Conservation (phyloP, 345 rosid genomes). For the Acer negundo region DNA sequence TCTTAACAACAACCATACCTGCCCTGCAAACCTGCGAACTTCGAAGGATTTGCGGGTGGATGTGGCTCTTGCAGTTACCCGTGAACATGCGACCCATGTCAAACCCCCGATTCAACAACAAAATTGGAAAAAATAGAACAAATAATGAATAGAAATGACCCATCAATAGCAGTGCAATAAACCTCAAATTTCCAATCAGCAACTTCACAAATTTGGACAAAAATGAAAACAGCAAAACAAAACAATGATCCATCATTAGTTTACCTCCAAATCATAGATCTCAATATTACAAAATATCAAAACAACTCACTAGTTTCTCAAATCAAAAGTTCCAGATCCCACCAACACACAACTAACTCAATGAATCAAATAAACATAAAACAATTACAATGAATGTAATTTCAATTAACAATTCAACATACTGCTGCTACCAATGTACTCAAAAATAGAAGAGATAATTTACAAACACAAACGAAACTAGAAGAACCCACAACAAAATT, state of each 20-base stretch:
- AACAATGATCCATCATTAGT: slow-evolving; percentile 7
- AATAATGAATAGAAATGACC: not conserved
- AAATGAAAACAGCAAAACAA: not conserved
- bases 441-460: too few relatives aligned
- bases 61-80: too few relatives aligned
- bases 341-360: too few relatives aligned
- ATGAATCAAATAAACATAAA: too few relatives aligned
- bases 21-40: too few relatives aligned
- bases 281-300: not conserved
- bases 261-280: slow-evolving; percentile 11
- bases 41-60: too few relatives aligned
- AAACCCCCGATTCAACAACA: not conserved
- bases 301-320: not conserved
- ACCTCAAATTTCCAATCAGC: not conserved
- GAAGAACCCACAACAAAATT: too few relatives aligned
- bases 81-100: too few relatives aligned
- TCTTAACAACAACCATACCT: too few relatives aligned
- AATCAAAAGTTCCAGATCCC: slow-evolving; percentile 10
- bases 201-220: slow-evolving; percentile 10
- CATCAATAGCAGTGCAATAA: not conserved
- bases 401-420: too few relatives aligned
- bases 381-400: slow-evolving; percentile 8
- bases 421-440: too few relatives aligned
- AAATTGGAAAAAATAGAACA: not conserved
- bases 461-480: too few relatives aligned